Evolutionary conservation across 148 eudicot species (phyloP).

Genomic region (Polygonum aviculare): DNA sequence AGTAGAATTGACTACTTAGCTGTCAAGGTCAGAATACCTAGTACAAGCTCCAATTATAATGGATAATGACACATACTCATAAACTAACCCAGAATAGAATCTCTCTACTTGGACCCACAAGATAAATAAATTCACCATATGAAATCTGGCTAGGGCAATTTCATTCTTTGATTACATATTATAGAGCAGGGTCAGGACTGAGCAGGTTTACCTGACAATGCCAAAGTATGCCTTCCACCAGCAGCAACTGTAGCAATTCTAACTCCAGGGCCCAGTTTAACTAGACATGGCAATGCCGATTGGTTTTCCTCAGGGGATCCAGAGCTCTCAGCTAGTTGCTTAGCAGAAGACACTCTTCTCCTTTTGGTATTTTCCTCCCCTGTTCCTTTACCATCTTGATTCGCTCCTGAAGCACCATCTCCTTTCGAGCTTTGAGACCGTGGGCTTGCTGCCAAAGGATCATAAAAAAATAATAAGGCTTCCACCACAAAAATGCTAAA

Average conservation of each 20-base stretch:
- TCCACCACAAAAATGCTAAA: not conserved
- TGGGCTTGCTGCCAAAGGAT: conserved; percentile 58
- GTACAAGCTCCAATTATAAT: not conserved
- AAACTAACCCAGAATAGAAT: not conserved
- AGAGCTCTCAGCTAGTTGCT: conserved; percentile 64
- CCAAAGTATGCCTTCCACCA: conserved; percentile 94
- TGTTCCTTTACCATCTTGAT: conserved; percentile 35
- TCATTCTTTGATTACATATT: not conserved
- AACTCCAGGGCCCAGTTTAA: conserved; percentile 69
- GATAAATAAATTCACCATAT: not conserved
- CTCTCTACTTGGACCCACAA: not conserved
- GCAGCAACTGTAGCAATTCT: conserved; percentile 82
- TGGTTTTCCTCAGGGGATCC: conserved; percentile 55
- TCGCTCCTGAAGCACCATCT: conserved; percentile 37
- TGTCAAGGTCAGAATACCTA: not conserved
- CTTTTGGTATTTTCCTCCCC: conserved; percentile 74
- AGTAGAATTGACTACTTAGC: not conserved
- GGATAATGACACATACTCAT: not conserved
- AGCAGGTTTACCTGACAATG: conserved; percentile 65
- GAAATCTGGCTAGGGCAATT: not conserved
- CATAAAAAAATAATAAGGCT: conserved; percentile 13
- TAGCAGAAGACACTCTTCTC: conserved; percentile 66
- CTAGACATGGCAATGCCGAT: conserved; percentile 82
- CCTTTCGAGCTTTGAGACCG: conserved; percentile 55
- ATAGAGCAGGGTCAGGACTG: not conserved